Evolutionary conservation across 345 rosid species (phyloP).

Genomic region (Syzygium aqueum): DNA sequence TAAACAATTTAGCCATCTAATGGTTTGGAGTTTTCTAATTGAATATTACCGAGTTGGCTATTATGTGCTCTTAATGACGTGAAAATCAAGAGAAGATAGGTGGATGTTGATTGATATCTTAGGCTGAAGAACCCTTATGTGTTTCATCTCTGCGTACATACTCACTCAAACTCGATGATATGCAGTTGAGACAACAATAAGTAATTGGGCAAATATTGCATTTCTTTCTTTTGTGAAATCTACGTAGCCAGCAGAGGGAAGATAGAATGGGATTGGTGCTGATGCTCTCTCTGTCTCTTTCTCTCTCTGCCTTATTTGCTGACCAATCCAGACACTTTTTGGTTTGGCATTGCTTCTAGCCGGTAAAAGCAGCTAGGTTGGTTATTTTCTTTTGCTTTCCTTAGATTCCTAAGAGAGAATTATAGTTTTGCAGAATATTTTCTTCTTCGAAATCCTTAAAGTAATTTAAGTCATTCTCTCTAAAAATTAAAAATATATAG

Average conservation of each 20-base stretch:
- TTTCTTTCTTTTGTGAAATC: background rate
- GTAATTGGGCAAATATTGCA: background rate
- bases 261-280: background rate
- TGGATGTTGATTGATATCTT: background rate
- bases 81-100: background rate
- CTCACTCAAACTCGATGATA: background rate
- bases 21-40: background rate
- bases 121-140: background rate
- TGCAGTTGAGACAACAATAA: background rate
- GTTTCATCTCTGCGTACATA: background rate
- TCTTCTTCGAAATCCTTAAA: background rate
- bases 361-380: background rate
- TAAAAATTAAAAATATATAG: background rate
- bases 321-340: background rate
- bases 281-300: background rate
- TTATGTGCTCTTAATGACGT: background rate
- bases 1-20: background rate
- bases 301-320: background rate
- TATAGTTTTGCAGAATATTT: background rate
- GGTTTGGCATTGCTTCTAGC: background rate
- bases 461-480: background rate
- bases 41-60: background rate
- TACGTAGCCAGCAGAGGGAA: background rate
- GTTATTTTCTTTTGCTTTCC: background rate
- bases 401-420: background rate